Conservation (phyloP, 192 early-diverging fungal genomes). For the Thoreauomyces humboldtii region DNA sequence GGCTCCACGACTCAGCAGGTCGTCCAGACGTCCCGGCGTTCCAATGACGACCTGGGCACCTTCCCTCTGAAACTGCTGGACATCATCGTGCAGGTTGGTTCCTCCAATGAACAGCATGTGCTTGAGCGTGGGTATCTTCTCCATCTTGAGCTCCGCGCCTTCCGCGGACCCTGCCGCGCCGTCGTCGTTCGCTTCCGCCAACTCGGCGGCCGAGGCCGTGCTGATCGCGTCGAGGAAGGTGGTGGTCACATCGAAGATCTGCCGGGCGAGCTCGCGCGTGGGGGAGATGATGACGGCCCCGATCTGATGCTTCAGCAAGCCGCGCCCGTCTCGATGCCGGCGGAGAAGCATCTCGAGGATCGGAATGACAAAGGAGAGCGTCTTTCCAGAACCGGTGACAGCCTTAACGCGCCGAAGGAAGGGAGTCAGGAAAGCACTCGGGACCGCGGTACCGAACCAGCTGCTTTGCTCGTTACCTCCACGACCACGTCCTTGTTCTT, state of each 20-base stretch:
- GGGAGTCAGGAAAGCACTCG: too few relatives aligned
- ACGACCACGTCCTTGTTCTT: conserved; percentile 95
- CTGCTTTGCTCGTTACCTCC: conserved; percentile 64
- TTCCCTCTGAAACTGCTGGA: conserved; percentile 54
- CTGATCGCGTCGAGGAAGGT: conserved; percentile 51
- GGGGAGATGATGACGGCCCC: conserved; percentile 88
- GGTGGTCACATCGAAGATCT: conserved; percentile 74
- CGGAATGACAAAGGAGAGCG: conserved; percentile 87
- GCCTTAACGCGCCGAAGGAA: conserved; percentile 47
- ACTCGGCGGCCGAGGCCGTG: background rate
- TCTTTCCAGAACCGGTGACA: conserved; percentile 96
- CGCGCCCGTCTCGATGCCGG: conserved; percentile 46
- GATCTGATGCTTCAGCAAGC: conserved; percentile 70
- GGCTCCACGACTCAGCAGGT: conserved; percentile 52
- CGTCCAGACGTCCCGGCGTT: conserved; percentile 86
- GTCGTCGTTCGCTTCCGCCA: background rate
- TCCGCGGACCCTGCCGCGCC: too few relatives aligned
- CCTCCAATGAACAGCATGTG: conserved; percentile 77
- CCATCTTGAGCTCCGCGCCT: conserved; percentile 8
- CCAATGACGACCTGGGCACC: conserved; percentile 85
- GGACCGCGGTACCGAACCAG: too few relatives aligned
- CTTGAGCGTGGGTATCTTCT: conserved; percentile 20
- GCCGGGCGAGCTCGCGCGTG: conserved; percentile 85
- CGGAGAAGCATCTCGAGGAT: conserved; percentile 81
- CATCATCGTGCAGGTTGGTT: conserved; percentile 60